A percentile compares a stretch with the other conserved stretches of the same genome.
Conservation (phyloP, 352 stramenopile genomes). For the Phytophthora syringae region DNA sequence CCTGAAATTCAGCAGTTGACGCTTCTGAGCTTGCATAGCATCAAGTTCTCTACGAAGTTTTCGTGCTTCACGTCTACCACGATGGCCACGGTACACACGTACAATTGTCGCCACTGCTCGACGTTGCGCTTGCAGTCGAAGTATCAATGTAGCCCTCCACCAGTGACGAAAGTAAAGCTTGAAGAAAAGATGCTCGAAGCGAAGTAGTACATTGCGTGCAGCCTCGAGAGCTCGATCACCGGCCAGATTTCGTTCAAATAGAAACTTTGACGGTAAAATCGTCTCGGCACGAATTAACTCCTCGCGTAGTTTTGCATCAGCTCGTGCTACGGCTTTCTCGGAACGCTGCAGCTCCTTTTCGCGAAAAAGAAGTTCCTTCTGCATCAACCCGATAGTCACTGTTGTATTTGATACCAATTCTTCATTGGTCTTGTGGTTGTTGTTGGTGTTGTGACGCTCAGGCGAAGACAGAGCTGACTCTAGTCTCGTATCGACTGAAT, state of each 20-base stretch:
- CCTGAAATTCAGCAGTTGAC: conserved; percentile 44
- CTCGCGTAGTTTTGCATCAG: conserved; percentile 29
- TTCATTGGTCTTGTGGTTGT: conserved; percentile 1
- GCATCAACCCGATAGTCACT: conserved; percentile 29
- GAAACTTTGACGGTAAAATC: conserved; percentile 55
- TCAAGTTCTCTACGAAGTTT: conserved; percentile 34
- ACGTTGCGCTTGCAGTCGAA: conserved; percentile 39
- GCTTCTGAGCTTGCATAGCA: conserved; percentile 33
- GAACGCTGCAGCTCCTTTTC: conserved; percentile 31
- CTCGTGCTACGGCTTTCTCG: conserved; percentile 35
- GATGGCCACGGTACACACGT: conserved; percentile 53
- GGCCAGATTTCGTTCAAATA: conserved; percentile 66
- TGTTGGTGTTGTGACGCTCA: conserved; percentile 8
- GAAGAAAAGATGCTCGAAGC: conserved; percentile 66
- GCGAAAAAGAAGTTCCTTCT: conserved; percentile 18
- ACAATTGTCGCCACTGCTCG: conserved; percentile 39
- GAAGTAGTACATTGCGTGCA: conserved; percentile 46
- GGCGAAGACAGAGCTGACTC: conserved; percentile 8
- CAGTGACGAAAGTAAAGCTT: conserved; percentile 50
- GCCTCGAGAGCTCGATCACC: conserved; percentile 50
- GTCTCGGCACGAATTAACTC: conserved; percentile 41
- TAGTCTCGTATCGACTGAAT: neutral
- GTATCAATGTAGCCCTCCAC: conserved; percentile 21
- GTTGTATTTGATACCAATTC: conserved; percentile 5
- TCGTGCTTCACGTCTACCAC: conserved; percentile 32